phyloP scores from a whole-genome alignment of 2,329 filamentous ascomycete genomes.

The Aspergillus japonicus region DNA sequence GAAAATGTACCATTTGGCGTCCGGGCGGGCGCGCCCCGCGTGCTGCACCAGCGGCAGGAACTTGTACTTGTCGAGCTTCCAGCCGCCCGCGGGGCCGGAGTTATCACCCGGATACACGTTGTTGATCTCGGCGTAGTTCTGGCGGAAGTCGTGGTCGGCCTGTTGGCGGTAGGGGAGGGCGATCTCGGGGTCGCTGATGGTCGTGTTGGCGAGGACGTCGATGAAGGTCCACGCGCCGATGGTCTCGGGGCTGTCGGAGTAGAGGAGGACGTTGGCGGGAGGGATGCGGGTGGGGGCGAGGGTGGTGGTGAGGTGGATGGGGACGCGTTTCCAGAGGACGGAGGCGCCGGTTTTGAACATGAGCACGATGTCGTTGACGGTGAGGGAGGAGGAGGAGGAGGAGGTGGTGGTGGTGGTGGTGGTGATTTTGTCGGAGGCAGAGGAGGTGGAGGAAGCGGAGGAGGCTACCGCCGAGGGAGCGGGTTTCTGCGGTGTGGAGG shows the following conservation, averaged over 20 bases:
- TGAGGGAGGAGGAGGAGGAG: background rate
- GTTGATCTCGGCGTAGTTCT: conserved; percentile 24
- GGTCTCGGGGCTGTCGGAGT: conserved; percentile 26
- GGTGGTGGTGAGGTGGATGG: conserved; percentile 28
- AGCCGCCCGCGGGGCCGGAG: conserved; percentile 36
- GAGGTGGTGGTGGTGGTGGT: too few species aligned
- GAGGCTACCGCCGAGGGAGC: background rate
- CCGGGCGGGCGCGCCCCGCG: background rate
- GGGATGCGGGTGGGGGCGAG: conserved; percentile 24
- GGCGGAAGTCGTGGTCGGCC: conserved; percentile 23
- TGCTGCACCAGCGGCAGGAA: conserved; percentile 57
- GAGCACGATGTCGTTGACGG: background rate
- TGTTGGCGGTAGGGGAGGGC: conserved; percentile 23
- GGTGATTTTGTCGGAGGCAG: background rate
- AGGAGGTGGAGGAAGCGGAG: background rate
- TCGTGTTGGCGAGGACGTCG: conserved; percentile 25
- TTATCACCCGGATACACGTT: conserved; percentile 20
- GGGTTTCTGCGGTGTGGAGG: background rate
- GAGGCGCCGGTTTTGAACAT: conserved; percentile 30
- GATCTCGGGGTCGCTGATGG: conserved; percentile 17
- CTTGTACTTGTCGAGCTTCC: conserved; percentile 63
- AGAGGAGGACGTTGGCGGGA: conserved; percentile 23
- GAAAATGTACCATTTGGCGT: conserved; percentile 58
- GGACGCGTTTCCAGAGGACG: conserved; percentile 27
- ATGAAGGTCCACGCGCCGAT: conserved; percentile 23